A percentile compares a stretch with the other conserved stretches of the same genome.
Conservation (phyloP, 495 filamentous ascomycete genomes). For the Podospora sp. region DNA sequence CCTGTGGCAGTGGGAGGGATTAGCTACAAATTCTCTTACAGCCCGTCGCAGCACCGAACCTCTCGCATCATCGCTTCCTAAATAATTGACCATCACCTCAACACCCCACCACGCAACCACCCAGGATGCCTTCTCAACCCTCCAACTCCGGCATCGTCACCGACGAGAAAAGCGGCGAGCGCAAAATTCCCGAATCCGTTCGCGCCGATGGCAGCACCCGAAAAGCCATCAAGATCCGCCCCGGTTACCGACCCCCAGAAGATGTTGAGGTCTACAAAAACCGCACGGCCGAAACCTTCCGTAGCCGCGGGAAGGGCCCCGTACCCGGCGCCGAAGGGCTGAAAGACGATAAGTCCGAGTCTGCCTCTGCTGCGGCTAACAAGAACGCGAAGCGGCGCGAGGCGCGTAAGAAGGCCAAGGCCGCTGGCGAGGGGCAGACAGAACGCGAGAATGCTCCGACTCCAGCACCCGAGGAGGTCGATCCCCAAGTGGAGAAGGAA, state of each 20-base stretch:
- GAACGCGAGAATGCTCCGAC: constrained; percentile 29
- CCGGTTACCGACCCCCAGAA: constrained; percentile 92
- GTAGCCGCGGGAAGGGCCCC: constrained; percentile 70
- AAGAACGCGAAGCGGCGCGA: constrained; percentile 96
- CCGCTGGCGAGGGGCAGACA: constrained; percentile 45
- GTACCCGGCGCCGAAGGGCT: constrained; percentile 78
- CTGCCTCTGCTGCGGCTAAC: constrained; percentile 58
- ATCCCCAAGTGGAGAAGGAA: constrained; percentile 78
- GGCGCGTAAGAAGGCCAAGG: constrained; percentile 84
- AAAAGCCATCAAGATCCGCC: constrained; percentile 88
- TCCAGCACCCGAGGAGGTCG: constrained; percentile 43
- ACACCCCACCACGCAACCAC: constrained; percentile 27
- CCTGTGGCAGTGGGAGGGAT: not conserved
- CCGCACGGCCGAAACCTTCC: constrained; percentile 82
- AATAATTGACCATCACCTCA: not conserved
- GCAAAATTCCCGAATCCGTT: constrained; percentile 82
- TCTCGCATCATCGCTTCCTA: not conserved
- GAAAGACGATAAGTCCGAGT: constrained; percentile 54
- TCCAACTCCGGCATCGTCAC: constrained; percentile 74
- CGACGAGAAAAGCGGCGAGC: constrained; percentile 70
- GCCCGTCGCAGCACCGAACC: not conserved
- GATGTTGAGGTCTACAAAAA: constrained; percentile 98
- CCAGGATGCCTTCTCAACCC: constrained; percentile 52
- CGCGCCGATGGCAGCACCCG: constrained; percentile 86
- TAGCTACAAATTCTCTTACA: not conserved